Base-by-base conservation (phyloP, 768 basidiomycete genomes). In the Porpolomopsis calyptriformis region DNA sequence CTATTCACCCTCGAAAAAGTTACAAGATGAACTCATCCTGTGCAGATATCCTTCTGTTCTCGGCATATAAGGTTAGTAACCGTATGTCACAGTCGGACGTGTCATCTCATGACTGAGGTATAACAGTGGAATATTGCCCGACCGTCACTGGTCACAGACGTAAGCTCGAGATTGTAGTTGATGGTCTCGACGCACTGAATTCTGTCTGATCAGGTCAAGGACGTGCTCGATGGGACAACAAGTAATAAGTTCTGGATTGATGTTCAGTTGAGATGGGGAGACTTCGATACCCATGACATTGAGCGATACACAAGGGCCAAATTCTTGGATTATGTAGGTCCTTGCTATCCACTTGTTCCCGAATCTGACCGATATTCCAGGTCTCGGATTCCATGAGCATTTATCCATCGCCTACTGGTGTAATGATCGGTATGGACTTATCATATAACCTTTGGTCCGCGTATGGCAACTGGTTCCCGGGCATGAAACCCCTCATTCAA, bases 1-100 rank as follows among this genome's bases (percentile, higher is more conserved):
- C 96, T 0, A 99, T 99, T 50, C 96, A 96, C 63, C 94, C 94
- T 56, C 87, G 94, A 67, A 97, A 97, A 74, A 96, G 91, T 73
- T 99, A 99, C 79, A 99, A 99, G 78, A 98, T 99, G 96, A 99
- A 99, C 68, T 96, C 92, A 6, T 94, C 92, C n/a, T 97, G 94
- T 53, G 94, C 94, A 43, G 96, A 99, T 59, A 94, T 99, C 59
- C 72, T 99, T 16, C 73, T 99, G 42, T 98, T 99, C 78, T 96
- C 92, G 10, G 85, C 88, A 1, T 87, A 89, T 64, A 91, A 90
- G 71, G 78, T 76, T 52, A 7, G 63, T 47, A 18, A 8, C 14
- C 38, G 10, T 18, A 23, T 14, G 22, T 14, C 19, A 14, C 26
- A 23, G 4, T 20, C 7, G 22, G n/a, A 22, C 16, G 34, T 24